A percentile compares a stretch with the other conserved stretches of the same genome.
phyloP scores from a whole-genome alignment of 2,329 filamentous ascomycete genomes.

The Cercospora sp. region DNA sequence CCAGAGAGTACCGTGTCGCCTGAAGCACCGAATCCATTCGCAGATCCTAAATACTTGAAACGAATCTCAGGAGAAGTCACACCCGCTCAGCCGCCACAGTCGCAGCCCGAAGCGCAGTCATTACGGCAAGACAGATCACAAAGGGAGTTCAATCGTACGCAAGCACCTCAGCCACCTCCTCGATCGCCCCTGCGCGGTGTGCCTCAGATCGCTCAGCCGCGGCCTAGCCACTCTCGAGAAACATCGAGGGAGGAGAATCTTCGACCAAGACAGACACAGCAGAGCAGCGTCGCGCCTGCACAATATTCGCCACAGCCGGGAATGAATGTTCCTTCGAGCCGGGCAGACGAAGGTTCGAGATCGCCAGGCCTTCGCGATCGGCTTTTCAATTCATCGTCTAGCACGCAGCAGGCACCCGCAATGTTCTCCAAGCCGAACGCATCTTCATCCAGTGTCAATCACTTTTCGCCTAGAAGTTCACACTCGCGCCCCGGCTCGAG shows the following conservation, averaged over 20 bases:
- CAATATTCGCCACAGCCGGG: conserved; percentile 19
- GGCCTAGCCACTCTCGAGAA: conserved; percentile 10
- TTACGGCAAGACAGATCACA: conserved; percentile 13
- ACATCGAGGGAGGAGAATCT: conserved; percentile 16
- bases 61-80: conserved; percentile 29
- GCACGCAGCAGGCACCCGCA: background rate
- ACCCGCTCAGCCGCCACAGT: conserved; percentile 11
- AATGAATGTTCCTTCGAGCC: conserved; percentile 17
- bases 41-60: conserved; percentile 34
- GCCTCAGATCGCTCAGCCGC: conserved; percentile 8
- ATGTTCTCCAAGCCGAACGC: conserved; percentile 23
- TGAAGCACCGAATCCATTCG: conserved; percentile 29
- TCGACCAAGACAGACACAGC: conserved; percentile 18
- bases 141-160: conserved; percentile 14
- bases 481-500: conserved; percentile 26
- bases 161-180: conserved; percentile 13
- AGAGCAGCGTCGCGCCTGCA: background rate
- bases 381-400: background rate
- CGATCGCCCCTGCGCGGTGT: conserved; percentile 6
- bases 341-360: conserved; percentile 15
- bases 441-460: conserved; percentile 24
- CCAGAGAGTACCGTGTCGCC: conserved; percentile 24
- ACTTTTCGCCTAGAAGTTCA: conserved; percentile 10
- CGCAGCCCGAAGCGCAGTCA: conserved; percentile 8
- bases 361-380: conserved; percentile 21